phyloP scores from a whole-genome alignment of 768 basidiomycete species.

The Pilatotrama ljubarskyi region DNA sequence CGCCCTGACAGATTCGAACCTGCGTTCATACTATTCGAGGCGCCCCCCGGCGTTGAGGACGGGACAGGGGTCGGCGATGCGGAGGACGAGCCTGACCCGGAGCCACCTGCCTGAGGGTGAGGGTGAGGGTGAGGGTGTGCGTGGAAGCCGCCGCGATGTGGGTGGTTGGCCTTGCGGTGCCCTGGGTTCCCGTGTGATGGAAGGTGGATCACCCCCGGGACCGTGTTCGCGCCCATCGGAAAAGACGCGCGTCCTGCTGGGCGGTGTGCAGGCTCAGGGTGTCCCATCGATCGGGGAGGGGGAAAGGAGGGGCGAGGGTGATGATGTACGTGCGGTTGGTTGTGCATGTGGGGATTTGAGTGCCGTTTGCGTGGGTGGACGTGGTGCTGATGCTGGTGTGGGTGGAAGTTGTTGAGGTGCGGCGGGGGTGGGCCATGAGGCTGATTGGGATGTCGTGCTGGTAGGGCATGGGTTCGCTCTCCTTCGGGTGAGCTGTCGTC shows the following conservation, averaged over 20 bases:
- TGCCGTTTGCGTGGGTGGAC: constrained; percentile 27
- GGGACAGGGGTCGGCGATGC: constrained; percentile 14
- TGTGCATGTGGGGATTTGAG: constrained; percentile 23
- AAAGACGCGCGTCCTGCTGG: constrained; percentile 15
- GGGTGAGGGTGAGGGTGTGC: constrained; percentile 5
- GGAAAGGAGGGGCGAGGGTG: constrained; percentile 14
- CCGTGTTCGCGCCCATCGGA: constrained; percentile 11
- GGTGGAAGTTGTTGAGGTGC: constrained; percentile 15
- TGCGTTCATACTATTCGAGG: background rate
- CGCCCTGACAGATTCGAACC: constrained; percentile 50
- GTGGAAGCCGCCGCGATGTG: background rate
- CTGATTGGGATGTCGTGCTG: background rate
- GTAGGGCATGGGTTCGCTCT: background rate
- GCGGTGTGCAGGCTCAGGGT: constrained; percentile 21
- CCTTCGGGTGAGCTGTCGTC: constrained; percentile 13
- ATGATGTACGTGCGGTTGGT: constrained; percentile 14
- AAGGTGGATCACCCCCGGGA: constrained; percentile 31
- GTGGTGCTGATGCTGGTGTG: constrained; percentile 16
- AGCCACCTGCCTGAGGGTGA: constrained; percentile 6
- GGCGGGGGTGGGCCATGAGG: background rate
- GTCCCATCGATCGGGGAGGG: background rate
- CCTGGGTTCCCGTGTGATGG: constrained; percentile 2
- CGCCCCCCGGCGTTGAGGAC: background rate
- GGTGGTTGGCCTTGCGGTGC: constrained; percentile 5
- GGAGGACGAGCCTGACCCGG: constrained; percentile 23